Evolutionary conservation across 495 filamentous ascomycete species (phyloP), one percentile per base, ranked within the genome.

Genomic region (Hypoxylon trugodes): DNA sequence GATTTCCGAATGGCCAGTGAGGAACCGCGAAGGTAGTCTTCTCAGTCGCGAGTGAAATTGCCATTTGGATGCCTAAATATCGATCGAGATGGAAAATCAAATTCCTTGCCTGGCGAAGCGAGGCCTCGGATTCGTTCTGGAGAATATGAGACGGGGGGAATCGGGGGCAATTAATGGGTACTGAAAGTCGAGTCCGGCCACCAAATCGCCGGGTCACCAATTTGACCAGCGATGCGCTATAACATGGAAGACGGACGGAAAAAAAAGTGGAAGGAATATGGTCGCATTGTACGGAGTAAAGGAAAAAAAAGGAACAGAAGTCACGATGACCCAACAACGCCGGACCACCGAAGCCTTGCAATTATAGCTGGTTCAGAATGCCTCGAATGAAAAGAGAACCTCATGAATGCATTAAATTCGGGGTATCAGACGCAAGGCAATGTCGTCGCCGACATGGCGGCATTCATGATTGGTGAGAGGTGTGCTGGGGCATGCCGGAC

Each of bases 401-500:
- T 74, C 75, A 74, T 74, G 59, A 75, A 76, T 79, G 77, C 77
- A 78, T 81, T 80, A 80, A 68, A 76, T 76, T 76, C 70, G 75
- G 76, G 79, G 79, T 79, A 81, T 80, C 76, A 74, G 57, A 69
- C 69, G 74, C 72, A 74, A 70, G 69, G 74, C 61, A 67, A 66
- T 73, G 36, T 58, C 71, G 66, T 62, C 59, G 59, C 63, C 70
- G 56, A 61, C 61, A 64, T n/a, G 51, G 50, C 50, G 65, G 62
- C 53, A 35, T 58, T 72, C 65, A 73, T 32, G 71, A 73, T 64
- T 73, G 71, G 66, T 84, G 82, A 6, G 81, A 78, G 46, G 80
- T 73, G 69, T 84, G 81, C 68, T 83, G 81, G 46, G 81, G 77
- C 70, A 86, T 80, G 56, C 82, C 74, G 12, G 79, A 70, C 62